Evolutionary conservation across 371 early-diverging fungal genomes (phyloP), one percentile per base, ranked within the genome.

Genomic region (Mortierella sp.): DNA sequence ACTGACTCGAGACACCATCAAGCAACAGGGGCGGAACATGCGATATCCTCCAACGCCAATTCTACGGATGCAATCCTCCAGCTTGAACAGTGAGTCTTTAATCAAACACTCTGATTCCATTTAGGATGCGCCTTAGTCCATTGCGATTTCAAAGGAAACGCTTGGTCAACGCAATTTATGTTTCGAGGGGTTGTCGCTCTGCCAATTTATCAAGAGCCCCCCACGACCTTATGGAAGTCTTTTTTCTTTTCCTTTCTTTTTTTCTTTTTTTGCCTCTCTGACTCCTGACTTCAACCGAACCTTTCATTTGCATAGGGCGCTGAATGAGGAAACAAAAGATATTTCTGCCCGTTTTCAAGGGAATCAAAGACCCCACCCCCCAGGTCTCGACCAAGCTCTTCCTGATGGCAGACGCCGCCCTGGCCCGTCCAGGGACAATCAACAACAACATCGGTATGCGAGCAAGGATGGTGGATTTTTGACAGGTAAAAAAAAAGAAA

Each of bases 401-500:
- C 53, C 48, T 6, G 56, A 51, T 28, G 44, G 43, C 28, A 23
- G 57, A 66, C 19, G 19, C 9, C 30, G 47, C 16, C 64, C 62
- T 29, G 64, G 43, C 2, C 28, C n/a, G 23, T 18, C 57, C 15
- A 57, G 65, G 29, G 66, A 61, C 5, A 23, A 26, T 4, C 25
- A 19, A 29, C 56, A 52, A 0, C 64, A 68, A 25, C 70, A 67
- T 11, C 64, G 53, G 37, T 79, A 79, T 46, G 69, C 79, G 11
- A 72, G 51, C 69, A 72, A 62, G 29, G 55, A 47, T 16, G 79
- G 73, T 1, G 79, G 79, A 21, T 79, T 79, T 45, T 60, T 79
- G 44, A 79, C 79, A 11, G 79, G 79, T 72, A 79, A 30, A 46
- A 9, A 9, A 30, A 23, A 50, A 50, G 14, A 9, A 9, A 30